Percentiles rank a stretch among this genome's conserved stretches.
Conservation (phyloP, 2,329 filamentous ascomycete species). For the Colletotrichum tamarilloi region DNA sequence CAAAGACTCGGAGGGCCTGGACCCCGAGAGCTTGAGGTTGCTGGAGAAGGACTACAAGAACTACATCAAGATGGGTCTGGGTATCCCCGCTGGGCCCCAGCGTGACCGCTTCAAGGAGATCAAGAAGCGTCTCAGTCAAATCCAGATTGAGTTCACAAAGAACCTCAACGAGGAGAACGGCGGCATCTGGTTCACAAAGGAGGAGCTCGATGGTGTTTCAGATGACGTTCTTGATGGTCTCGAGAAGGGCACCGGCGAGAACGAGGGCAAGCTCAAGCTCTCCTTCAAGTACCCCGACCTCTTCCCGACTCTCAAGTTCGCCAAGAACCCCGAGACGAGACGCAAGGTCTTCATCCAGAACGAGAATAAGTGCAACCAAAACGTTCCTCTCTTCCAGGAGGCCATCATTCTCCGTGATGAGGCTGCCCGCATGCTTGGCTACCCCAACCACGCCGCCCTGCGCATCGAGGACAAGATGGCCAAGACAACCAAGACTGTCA, state of each 20-base stretch:
- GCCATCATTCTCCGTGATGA: slow-evolving; percentile 66
- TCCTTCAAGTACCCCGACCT: slow-evolving; percentile 88
- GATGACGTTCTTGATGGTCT: slow-evolving; percentile 73
- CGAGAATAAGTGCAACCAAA: slow-evolving; percentile 84
- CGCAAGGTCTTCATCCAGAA: slow-evolving; percentile 78
- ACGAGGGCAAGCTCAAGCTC: slow-evolving; percentile 79
- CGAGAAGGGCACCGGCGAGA: slow-evolving; percentile 78
- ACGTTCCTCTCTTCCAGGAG: slow-evolving; percentile 60
- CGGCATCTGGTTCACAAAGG: slow-evolving; percentile 80
- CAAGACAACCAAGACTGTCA: slow-evolving; percentile 65
- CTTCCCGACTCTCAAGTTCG: slow-evolving; percentile 83
- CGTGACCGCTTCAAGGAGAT: slow-evolving; percentile 87
- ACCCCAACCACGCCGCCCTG: slow-evolving; percentile 66
- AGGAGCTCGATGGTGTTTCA: slow-evolving; percentile 81
- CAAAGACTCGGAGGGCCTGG: slow-evolving; percentile 66
- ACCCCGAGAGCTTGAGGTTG: slow-evolving; percentile 76
- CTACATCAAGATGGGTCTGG: slow-evolving; percentile 81
- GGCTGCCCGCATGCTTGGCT: slow-evolving; percentile 65
- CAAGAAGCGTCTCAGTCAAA: slow-evolving; percentile 80
- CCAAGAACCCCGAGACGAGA: slow-evolving; percentile 75
- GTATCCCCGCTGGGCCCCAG: slow-evolving; percentile 75
- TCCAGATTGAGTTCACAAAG: slow-evolving; percentile 81
- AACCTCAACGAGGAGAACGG: slow-evolving; percentile 86
- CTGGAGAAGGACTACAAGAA: slow-evolving; percentile 82
- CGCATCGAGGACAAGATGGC: slow-evolving; percentile 70